phyloP scores from a whole-genome alignment of 257 asterid species.

The Gynochthodes officinalis region DNA sequence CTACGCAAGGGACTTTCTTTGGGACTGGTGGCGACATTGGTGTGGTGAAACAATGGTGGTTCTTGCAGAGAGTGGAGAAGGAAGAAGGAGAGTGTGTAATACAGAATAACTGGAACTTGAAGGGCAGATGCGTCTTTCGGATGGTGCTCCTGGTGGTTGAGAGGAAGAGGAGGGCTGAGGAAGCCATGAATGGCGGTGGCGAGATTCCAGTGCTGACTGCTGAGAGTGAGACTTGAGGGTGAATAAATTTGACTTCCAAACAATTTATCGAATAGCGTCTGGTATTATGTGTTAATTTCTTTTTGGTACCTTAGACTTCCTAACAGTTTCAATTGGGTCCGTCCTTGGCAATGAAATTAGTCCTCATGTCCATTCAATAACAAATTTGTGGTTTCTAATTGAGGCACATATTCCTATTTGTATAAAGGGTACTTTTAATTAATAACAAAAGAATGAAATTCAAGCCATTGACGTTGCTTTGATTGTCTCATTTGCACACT shows the following conservation, averaged over 20 bases:
- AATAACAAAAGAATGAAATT: no score
- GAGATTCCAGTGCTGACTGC: neutral
- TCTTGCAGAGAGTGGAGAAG: slow-evolving; percentile 54
- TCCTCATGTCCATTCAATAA: neutral
- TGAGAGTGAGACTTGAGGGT: neutral
- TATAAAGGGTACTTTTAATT: no score
- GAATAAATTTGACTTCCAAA: neutral
- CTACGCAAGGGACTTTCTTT: slow-evolving; percentile 66
- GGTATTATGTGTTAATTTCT: neutral
- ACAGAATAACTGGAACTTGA: slow-evolving; percentile 19
- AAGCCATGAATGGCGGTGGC: slow-evolving; percentile 24
- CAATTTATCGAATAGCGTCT: neutral
- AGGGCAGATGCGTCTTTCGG: slow-evolving; percentile 26
- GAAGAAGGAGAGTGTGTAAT: slow-evolving; percentile 21
- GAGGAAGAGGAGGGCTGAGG: slow-evolving; percentile 14
- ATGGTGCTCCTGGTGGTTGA: slow-evolving; percentile 19
- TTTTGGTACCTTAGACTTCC: neutral
- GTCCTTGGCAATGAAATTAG: neutral
- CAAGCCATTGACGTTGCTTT: no score
- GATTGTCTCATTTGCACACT: no score
- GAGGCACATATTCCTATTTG: no score
- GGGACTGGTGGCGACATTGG: slow-evolving; percentile 44
- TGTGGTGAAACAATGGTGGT: slow-evolving; percentile 23
- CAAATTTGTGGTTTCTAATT: no score
- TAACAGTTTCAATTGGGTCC: neutral